These are phyloP conservation scores for Flaveria robusta DNA, from an alignment of 129 eudicot genomes.

Conservation along the genomic window DNA sequence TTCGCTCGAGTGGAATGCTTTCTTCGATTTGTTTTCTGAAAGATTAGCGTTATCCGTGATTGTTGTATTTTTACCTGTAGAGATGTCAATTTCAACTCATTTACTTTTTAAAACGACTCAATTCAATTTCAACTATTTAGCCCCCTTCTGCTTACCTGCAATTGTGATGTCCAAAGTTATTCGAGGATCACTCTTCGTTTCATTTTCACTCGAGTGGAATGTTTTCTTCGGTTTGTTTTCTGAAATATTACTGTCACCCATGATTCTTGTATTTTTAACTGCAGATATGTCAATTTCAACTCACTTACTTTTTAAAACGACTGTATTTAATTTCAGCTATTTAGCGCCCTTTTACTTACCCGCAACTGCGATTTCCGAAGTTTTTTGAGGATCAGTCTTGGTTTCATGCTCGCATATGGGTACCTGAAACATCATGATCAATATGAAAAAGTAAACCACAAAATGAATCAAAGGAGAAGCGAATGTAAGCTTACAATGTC, in stretches of 20 bases:
- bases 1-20: background rate
- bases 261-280: conserved; percentile 25
- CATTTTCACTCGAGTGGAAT: too few relatives aligned
- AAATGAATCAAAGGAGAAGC: conserved; percentile 4
- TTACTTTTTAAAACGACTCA: too few relatives aligned
- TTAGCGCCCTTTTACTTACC: background rate
- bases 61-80: too few relatives aligned
- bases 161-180: conserved; percentile 12
- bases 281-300: conserved; percentile 7
- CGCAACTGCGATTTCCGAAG: conserved; percentile 14
- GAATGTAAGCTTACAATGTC: conserved; percentile 50
- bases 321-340: background rate
- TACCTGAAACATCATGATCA: conserved; percentile 7
- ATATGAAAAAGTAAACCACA: conserved; percentile 4
- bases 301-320: background rate
- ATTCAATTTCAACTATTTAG: too few relatives aligned
- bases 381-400: background rate
- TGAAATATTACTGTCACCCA: background rate
- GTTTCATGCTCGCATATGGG: conserved; percentile 7
- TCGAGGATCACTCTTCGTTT: background rate
- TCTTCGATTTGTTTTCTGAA: background rate
- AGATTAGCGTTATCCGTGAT: too few relatives aligned
- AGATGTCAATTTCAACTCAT: too few relatives aligned
- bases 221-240: background rate
- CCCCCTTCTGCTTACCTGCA: too few relatives aligned